These are phyloP conservation scores for Tilletia indica DNA, from an alignment of 1,284 basidiomycete genomes.

Conservation along the genomic window DNA sequence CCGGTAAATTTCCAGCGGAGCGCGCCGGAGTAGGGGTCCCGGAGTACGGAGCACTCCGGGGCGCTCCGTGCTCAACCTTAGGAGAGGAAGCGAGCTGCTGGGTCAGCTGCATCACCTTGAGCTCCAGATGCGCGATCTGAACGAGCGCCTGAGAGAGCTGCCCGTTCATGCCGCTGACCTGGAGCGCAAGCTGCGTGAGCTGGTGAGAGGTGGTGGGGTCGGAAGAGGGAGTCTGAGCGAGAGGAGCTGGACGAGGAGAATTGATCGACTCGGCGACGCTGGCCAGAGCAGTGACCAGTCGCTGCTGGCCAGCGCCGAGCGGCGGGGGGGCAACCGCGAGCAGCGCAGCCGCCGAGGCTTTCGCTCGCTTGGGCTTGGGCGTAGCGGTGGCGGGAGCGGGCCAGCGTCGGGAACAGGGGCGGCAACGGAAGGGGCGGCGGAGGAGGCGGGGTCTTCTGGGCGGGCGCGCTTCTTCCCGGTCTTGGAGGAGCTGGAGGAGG, in stretches of 20 bases:
- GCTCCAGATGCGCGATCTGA: conserved; percentile 2
- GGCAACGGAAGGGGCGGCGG: background rate
- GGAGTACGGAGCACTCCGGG: too few relatives aligned
- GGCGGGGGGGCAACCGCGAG: background rate
- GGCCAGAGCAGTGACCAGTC: background rate
- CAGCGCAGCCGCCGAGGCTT: background rate
- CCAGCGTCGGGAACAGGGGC: background rate
- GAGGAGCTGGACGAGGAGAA: background rate
- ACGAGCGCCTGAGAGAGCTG: background rate
- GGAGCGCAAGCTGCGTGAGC: conserved; percentile 1
- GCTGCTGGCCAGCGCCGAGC: background rate
- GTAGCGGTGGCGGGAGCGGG: background rate
- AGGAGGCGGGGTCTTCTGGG: background rate
- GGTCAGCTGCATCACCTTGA: background rate
- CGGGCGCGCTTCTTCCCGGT: background rate
- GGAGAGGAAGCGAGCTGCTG: background rate
- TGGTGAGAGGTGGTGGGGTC: background rate
- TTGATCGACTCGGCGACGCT: background rate
- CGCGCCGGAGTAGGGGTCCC: too few relatives aligned
- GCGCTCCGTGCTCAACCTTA: too few relatives aligned
- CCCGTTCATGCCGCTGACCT: background rate
- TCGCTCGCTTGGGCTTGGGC: background rate
- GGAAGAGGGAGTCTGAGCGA: background rate
- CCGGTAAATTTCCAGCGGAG: too few relatives aligned
- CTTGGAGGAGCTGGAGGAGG: background rate